Evolutionary conservation across 805 yeast genomes (phyloP), one percentile per base, ranked within the genome.

Genomic region (Candida broadrunensis): DNA sequence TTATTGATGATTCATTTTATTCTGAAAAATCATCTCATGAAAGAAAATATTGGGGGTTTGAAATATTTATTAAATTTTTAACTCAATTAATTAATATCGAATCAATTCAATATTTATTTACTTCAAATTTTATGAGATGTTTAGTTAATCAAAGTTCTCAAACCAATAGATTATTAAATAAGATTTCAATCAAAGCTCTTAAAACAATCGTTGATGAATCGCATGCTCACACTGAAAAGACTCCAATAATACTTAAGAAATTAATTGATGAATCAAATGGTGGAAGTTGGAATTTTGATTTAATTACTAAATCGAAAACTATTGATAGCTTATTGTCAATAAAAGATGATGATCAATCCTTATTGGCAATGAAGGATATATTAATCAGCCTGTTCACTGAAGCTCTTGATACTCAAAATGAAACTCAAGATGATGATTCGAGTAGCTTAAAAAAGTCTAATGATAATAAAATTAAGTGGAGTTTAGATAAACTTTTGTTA

Each of bases 1-100:
- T 80, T 5, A 77, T 91, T 13, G 97, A 91, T 56, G 93, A 88
- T 51, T 75, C 85, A 3, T 78, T 86, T 44, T 90, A 91, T 50
- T 70, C 86, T 4, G 80, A 78, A 27, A 79, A 82, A 48, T 73
- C 96, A 0, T 88, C 97, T 1, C 78, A 83, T 24, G 97, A 90
- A 59, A 72, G 96, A 42, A 91, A 90, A 58, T 86, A 75, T 60
- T 78, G 88, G 77, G 98, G 97, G 0, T 80, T 90, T 51, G 85
- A 85, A 50, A 75, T 89, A 9, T 80, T 90, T 45, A 70, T 64
- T 32, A 65, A 72, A 38, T 71, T 80, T 41, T 56, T 82, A 32
- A 41, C 37, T 2, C 32, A 41, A 2, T 46, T 64, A 4, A 39
- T 51, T 3, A 44, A 43, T 2, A 18, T 49, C 3, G 50, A 53